phyloP scores from a whole-genome alignment of 1,284 basidiomycete species.

The Leccinum pallidistipes region DNA sequence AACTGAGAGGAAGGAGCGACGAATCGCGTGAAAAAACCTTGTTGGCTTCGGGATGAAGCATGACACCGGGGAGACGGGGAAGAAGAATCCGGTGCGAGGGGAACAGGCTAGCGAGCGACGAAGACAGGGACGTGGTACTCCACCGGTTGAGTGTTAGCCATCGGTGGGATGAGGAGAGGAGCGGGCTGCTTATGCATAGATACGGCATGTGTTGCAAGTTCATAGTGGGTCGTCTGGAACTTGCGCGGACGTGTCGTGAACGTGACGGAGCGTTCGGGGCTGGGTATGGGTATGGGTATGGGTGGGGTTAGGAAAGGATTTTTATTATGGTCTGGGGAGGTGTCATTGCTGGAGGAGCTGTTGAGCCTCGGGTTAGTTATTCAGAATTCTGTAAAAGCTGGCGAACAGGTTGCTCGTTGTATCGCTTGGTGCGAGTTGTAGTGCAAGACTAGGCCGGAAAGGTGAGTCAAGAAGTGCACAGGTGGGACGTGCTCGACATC shows the following conservation, averaged over 20 bases:
- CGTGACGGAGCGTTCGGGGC: neutral
- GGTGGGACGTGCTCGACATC: neutral
- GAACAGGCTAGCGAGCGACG: slow-evolving; percentile 1
- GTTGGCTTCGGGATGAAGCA: slow-evolving; percentile 65
- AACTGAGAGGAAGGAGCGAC: slow-evolving; percentile 67
- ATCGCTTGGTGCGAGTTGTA: neutral
- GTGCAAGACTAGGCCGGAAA: neutral
- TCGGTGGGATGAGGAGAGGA: neutral
- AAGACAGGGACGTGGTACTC: neutral
- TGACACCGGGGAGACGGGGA: slow-evolving; percentile 48
- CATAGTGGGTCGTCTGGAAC: neutral
- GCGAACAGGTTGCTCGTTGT: neutral
- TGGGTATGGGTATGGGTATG: neutral
- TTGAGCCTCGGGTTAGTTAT: neutral
- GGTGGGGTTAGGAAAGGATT: neutral
- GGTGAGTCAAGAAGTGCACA: neutral
- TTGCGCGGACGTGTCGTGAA: neutral
- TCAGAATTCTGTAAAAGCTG: neutral
- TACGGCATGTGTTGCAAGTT: neutral
- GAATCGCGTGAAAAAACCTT: slow-evolving; percentile 70
- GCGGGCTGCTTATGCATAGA: neutral
- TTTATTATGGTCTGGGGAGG: neutral
- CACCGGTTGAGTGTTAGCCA: neutral
- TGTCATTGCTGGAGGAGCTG: neutral
- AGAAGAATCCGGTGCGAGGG: slow-evolving; percentile 13